A percentile compares a stretch with the other conserved stretches of the same genome.
Conservation (phyloP, 352 stramenopile species). For the Aphanomyces euteiches region DNA sequence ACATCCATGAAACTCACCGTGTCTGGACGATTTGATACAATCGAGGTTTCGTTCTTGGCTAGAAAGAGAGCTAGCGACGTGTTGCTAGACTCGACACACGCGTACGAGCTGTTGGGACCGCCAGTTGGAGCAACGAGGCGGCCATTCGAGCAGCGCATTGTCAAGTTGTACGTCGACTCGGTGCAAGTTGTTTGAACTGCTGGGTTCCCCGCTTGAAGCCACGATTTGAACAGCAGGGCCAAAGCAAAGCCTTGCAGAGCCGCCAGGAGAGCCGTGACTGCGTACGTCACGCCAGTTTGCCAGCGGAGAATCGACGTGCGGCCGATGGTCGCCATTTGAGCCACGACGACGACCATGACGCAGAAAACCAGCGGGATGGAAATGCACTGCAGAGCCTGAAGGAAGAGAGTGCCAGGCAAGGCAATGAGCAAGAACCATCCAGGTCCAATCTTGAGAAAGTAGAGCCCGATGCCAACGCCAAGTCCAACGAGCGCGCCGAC, state of each 20-base stretch:
- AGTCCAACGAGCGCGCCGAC: too few species aligned
- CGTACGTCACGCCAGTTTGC: not conserved
- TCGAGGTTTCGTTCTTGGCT: not conserved
- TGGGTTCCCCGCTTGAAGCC: not conserved
- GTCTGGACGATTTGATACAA: not conserved
- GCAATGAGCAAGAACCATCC: too few species aligned
- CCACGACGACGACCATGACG: conserved; percentile 52
- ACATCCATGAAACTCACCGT: not conserved
- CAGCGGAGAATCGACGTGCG: conserved; percentile 35
- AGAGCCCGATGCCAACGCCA: too few species aligned
- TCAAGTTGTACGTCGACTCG: not conserved
- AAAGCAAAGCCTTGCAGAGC: conserved; percentile 2
- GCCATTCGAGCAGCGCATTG: conserved; percentile 46
- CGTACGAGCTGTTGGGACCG: conserved; percentile 37
- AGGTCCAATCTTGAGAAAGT: too few species aligned
- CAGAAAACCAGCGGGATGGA: conserved; percentile 78
- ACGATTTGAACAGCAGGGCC: not conserved
- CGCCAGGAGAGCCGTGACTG: conserved; percentile 9
- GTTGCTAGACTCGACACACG: conserved; percentile 32
- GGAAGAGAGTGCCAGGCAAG: conserved; percentile 64
- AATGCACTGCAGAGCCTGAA: conserved; percentile 70
- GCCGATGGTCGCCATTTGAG: conserved; percentile 57
- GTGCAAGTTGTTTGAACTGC: not conserved
- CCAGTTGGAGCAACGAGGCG: conserved; percentile 43
- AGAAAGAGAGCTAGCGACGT: not conserved